phyloP scores from a whole-genome alignment of 1,284 basidiomycete genomes.

The Neonothopanus nambi region DNA sequence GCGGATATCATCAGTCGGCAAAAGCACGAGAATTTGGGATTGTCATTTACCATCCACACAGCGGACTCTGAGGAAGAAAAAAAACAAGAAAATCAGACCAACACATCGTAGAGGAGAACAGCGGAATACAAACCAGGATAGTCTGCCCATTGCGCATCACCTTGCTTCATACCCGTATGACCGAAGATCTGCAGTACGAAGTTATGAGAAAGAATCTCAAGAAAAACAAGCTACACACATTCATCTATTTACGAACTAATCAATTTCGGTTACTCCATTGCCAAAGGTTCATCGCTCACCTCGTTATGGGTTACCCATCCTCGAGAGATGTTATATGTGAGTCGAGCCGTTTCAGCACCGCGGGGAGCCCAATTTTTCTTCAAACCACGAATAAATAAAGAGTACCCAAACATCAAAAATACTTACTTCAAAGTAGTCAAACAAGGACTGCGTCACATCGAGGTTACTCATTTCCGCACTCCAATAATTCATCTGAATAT shows the following conservation, averaged over 20 bases:
- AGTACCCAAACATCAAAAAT: background rate
- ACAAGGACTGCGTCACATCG: constrained; percentile 56
- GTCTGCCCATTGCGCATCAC: constrained; percentile 62
- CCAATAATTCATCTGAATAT: constrained; percentile 83
- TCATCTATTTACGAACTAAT: constrained; percentile 50
- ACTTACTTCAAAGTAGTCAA: constrained; percentile 66
- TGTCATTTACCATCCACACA: constrained; percentile 65
- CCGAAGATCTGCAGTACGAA: constrained; percentile 63
- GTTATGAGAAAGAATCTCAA: background rate
- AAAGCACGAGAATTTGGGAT: background rate
- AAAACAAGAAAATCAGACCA: background rate
- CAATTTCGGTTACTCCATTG: background rate
- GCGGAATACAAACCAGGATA: constrained; percentile 57
- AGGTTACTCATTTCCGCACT: constrained; percentile 67
- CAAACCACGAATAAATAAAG: background rate
- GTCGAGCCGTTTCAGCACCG: constrained; percentile 62
- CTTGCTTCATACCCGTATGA: constrained; percentile 73
- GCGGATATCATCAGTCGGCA: constrained; percentile 1
- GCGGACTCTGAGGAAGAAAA: constrained; percentile 52
- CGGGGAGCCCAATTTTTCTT: constrained; percentile 78
- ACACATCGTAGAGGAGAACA: background rate
- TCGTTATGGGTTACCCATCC: constrained; percentile 76
- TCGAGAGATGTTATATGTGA: constrained; percentile 65
- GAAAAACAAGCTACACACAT: constrained; percentile 43
- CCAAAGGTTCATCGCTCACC: constrained; percentile 32